Evolutionary conservation across 2,329 filamentous ascomycete species (phyloP), one percentile per base, ranked within the genome.

Genomic region (Aspergillus aculeatinus): DNA sequence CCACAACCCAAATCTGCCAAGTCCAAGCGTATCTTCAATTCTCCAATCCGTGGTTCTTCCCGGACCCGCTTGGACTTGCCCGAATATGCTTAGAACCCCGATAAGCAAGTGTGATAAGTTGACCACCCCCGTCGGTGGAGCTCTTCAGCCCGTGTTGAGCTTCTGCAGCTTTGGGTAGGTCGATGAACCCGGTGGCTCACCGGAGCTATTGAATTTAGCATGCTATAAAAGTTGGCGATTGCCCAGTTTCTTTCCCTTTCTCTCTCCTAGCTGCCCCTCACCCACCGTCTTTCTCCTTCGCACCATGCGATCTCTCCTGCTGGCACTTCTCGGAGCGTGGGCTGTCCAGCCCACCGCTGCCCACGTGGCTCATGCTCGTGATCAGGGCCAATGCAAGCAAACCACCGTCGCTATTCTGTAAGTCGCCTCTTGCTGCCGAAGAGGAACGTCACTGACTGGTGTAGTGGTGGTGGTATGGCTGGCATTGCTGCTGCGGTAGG

Each of bases 401-500:
- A 72, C 72, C 4, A 72, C 67, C 11, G 71, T 74, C 39, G 71
- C 69, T 1, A 69, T 74, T 21, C 52, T 73, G 70, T 74, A 52
- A 35, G 68, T 60, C 39, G 23, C 31, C 7, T 35, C 25, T 19
- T 21, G 27, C 25, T 44, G 21, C 7, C 5, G 50, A 14, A 16
- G 6, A 33, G 14, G 21, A 44, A 48, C 2, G 11, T 16, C 35
- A 31, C 51, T 66, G 27, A 65, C 47, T 12, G 3, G 1, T 3
- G 4, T 35, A 74, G 68, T 31, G 87, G 87, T 33, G 87, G 81
- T 14, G 87, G 87, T 11, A 82, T 86, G 51, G 81, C 86, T 1
- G 87, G 87, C 7, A 84, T 89, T 48, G 84, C 85, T 9, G 85
- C 87, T 11, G 86, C 86, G 14, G 79, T 81, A 70, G 60, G 76